Evolutionary conservation across 371 early-diverging fungal species (phyloP).

Genomic region (Mucor plumbeus): DNA sequence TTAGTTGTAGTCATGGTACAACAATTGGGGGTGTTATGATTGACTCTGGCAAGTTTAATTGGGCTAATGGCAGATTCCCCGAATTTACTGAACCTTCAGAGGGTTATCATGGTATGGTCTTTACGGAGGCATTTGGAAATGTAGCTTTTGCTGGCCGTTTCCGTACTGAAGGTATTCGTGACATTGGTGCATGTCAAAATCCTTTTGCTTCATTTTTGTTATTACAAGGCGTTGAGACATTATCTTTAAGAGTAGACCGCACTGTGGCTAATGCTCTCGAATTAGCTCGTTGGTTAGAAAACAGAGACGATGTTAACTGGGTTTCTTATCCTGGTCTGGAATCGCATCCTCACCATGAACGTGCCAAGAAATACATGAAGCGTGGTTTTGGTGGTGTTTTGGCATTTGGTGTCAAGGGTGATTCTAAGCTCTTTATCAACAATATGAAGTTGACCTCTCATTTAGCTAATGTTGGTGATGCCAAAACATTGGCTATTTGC

Average conservation of each 20-base stretch:
- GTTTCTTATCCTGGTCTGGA: constrained; percentile 83
- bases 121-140: constrained; percentile 83
- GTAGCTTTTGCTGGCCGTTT: constrained; percentile 77
- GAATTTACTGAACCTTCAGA: constrained; percentile 83
- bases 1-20: constrained; percentile 62
- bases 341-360: constrained; percentile 70
- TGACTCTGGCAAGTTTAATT: constrained; percentile 85
- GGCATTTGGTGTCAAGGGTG: constrained; percentile 83
- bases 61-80: constrained; percentile 89
- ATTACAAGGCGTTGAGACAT: constrained; percentile 86
- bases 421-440: constrained; percentile 66
- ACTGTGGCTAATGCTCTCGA: constrained; percentile 78
- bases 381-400: constrained; percentile 86
- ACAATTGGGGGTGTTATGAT: constrained; percentile 81
- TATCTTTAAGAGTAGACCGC: constrained; percentile 87
- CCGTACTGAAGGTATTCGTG: constrained; percentile 82
- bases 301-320: constrained; percentile 74
- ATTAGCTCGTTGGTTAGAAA: constrained; percentile 79
- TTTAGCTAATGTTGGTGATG: constrained; percentile 93
- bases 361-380: constrained; percentile 77
- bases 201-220: constrained; percentile 89
- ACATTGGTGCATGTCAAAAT: constrained; percentile 78
- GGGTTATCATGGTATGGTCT: constrained; percentile 85
- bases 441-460: constrained; percentile 79
- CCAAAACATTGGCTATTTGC: constrained; percentile 85